A percentile compares a stretch with the other conserved stretches of the same genome.
phyloP scores from a whole-genome alignment of 2,329 filamentous ascomycete species.

The Verticillium isaacii region DNA sequence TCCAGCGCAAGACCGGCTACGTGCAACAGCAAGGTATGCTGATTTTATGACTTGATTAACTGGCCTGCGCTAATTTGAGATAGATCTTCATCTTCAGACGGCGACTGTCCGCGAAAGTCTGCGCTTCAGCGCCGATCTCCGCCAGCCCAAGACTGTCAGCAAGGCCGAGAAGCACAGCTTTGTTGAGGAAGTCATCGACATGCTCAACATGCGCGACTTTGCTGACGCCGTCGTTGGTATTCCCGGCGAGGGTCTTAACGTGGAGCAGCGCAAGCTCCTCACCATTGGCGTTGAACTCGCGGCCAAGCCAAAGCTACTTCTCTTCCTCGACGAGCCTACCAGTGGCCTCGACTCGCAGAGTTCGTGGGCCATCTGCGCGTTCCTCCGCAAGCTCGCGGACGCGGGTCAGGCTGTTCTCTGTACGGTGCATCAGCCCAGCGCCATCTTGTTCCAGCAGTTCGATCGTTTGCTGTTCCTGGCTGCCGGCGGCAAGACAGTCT shows the following conservation, averaged over 20 bases:
- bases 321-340: conserved; percentile 60
- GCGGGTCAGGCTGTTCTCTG: conserved; percentile 49
- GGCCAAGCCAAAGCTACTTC: conserved; percentile 51
- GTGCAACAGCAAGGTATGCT: conserved; percentile 57
- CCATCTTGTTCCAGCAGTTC: conserved; percentile 49
- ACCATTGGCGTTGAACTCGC: conserved; percentile 59
- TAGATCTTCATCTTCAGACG: conserved; percentile 51
- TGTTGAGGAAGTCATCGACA: conserved; percentile 60
- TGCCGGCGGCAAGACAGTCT: conserved; percentile 61
- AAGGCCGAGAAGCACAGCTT: conserved; percentile 55
- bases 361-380: conserved; percentile 58
- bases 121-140: conserved; percentile 51
- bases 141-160: conserved; percentile 49
- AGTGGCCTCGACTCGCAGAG: conserved; percentile 59
- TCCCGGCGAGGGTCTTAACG: conserved; percentile 55
- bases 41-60: rapidly evolving
- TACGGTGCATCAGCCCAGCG: conserved; percentile 51
- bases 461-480: conserved; percentile 61
- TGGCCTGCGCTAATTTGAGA: background rate
- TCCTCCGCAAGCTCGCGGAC: conserved; percentile 57
- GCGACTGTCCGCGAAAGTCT: conserved; percentile 51
- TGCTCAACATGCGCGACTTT: conserved; percentile 64
- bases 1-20: conserved; percentile 63
- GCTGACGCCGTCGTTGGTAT: conserved; percentile 62
- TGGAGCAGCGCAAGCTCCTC: conserved; percentile 57